These are phyloP conservation scores for Crithidia mellificae DNA, from an alignment of 208 protist genomes.

Conservation along the genomic window DNA sequence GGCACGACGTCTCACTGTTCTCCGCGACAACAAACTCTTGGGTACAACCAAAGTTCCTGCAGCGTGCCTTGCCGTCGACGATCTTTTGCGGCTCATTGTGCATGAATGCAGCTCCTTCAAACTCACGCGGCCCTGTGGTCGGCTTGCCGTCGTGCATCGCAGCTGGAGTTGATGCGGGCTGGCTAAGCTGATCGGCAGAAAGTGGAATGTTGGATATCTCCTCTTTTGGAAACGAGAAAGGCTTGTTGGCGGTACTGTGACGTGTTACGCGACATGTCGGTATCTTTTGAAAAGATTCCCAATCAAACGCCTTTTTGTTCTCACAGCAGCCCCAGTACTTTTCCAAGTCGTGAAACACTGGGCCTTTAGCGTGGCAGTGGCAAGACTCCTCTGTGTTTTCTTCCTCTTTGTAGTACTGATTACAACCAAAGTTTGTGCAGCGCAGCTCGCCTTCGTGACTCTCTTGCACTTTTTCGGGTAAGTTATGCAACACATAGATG, in stretches of 20 bases:
- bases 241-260: slow-evolving; percentile 60
- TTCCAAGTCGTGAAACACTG: slow-evolving; percentile 84
- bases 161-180: not conserved
- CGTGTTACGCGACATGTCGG: slow-evolving; percentile 54
- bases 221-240: slow-evolving; percentile 49
- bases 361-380: slow-evolving; percentile 64
- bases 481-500: slow-evolving; percentile 58
- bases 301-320: slow-evolving; percentile 72
- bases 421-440: slow-evolving; percentile 86
- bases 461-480: slow-evolving; percentile 13
- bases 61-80: slow-evolving; percentile 75
- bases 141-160: slow-evolving; percentile 14
- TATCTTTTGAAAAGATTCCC: slow-evolving; percentile 80
- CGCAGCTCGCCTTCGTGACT: slow-evolving; percentile 42
- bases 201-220: slow-evolving; percentile 54
- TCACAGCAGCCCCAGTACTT: slow-evolving; percentile 86
- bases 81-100: slow-evolving; percentile 54
- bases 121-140: slow-evolving; percentile 72
- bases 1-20: slow-evolving; percentile 64
- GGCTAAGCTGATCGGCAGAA: slow-evolving; percentile 33
- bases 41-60: slow-evolving; percentile 80
- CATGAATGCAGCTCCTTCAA: slow-evolving; percentile 56
- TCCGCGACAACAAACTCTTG: slow-evolving; percentile 80
- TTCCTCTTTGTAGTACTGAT: slow-evolving; percentile 64
- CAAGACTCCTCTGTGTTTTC: slow-evolving; percentile 73